Conservation (phyloP, 1,284 basidiomycete species). For the Cryptococcus floricola region DNA sequence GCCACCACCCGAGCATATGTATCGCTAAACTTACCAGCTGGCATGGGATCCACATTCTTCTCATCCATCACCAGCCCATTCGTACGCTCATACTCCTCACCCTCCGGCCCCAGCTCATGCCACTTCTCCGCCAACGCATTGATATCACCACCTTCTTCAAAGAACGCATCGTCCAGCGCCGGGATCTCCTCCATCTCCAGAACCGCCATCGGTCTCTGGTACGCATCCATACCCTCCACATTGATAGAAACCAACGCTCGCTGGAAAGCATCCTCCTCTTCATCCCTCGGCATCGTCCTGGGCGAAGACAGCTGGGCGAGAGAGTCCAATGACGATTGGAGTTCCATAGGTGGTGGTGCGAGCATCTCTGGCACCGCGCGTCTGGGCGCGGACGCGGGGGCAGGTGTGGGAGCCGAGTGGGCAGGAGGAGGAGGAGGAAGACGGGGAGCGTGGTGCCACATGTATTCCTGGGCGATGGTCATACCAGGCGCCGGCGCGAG, state of each 20-base stretch:
- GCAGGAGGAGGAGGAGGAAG: no score
- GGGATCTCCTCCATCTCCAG: slow-evolving; percentile 12
- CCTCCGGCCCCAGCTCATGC: slow-evolving; percentile 5
- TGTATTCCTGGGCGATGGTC: not conserved
- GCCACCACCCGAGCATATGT: not conserved
- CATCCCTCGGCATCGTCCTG: not conserved
- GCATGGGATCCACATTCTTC: slow-evolving; percentile 1
- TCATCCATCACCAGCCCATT: slow-evolving; percentile 8
- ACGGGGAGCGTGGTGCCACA: not conserved
- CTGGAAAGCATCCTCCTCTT: not conserved
- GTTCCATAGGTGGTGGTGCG: not conserved
- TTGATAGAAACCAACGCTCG: not conserved
- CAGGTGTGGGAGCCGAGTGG: no score
- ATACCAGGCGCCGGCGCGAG: not conserved
- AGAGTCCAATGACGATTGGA: not conserved
- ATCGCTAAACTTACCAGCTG: not conserved
- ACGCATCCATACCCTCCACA: not conserved
- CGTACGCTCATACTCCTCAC: not conserved
- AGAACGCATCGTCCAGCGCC: not conserved
- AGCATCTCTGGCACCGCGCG: not conserved
- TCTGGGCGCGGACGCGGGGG: not conserved
- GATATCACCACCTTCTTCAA: slow-evolving; percentile 1
- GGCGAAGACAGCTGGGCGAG: not conserved
- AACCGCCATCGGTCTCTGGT: slow-evolving; percentile 5
- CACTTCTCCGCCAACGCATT: slow-evolving; percentile 5